Base-by-base conservation (phyloP, 1,139 yeast species). In the Meyerozyma athensensis region DNA sequence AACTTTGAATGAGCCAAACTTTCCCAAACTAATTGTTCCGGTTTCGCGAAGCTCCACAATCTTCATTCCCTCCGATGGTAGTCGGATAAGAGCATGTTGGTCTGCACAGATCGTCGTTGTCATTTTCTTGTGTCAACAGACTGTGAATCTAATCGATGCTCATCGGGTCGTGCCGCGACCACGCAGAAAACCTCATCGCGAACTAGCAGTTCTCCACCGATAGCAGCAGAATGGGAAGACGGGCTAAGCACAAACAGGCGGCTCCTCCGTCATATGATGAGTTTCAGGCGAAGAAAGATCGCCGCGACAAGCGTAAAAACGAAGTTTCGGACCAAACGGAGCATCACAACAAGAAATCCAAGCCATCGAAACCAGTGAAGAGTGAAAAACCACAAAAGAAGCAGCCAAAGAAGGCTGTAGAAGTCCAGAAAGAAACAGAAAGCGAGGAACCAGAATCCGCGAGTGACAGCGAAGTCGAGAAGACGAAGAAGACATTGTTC, bases 211-310 rank as follows among this genome's bases (percentile, higher is more conserved):
- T 28, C 20, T 17, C 8, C 14, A 28, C 4, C 9, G 18, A n/a
- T 14, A 16, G 20, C 10, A 41, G 22, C 28, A 55, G 41, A 42
- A 87, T 87, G 96, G 97, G 96, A 59, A 83, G 96, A 77, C 82
- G 86, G 71, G 85, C 87, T 43, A 86, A 82, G 67, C 83, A 85
- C 56, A 89, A 86, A 72, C 97, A 89, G 66, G 90, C 86, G 23
- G 85, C 76, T 42, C 97, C 97, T 49, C 96, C 96, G 31, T 57
- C 86, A 9, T 70, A 80, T 46, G 97, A 89, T 33, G 96, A 89
- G 54, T 81, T 89, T 57, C 79, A 80, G 47, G 77, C 77, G 9
- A 68, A 61, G 39, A 80, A 77, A 49, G 74, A 70, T 34, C 76
- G 71, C 53, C 72, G 66, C 48, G 70, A 67, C 19, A 60, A 63